Percentiles rank a stretch among this genome's conserved stretches.
These are phyloP conservation scores for Venturiaceae sp. DNA, from an alignment of 2,329 filamentous ascomycete genomes.

Conservation along the genomic window DNA sequence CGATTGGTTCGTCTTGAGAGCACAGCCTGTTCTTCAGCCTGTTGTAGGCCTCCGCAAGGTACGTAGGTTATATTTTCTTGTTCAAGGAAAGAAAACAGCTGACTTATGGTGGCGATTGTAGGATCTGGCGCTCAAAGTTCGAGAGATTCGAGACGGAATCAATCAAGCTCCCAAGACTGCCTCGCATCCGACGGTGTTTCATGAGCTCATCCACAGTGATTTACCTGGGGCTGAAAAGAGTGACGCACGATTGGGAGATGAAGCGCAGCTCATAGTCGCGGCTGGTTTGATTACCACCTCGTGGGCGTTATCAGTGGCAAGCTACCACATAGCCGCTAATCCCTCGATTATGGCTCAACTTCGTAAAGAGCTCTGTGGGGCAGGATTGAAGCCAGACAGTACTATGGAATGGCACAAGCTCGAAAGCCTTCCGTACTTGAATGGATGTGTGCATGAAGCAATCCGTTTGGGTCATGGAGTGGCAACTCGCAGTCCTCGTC, in stretches of 20 bases:
- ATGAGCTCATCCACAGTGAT: slow-evolving; percentile 6
- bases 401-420: slow-evolving; percentile 3
- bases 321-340: slow-evolving; percentile 1
- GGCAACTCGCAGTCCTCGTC: neutral
- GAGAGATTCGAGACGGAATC: neutral
- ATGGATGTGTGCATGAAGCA: neutral
- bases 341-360: neutral
- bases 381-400: neutral
- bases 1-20: slow-evolving; percentile 4
- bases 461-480: slow-evolving; percentile 15
- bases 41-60: neutral
- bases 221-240: slow-evolving; percentile 7
- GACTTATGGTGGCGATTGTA: too few relatives aligned
- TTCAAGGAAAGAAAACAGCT: too few relatives aligned
- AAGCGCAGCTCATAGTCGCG: slow-evolving; percentile 8
- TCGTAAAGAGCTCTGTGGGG: neutral
- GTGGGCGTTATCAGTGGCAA: neutral
- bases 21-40: neutral
- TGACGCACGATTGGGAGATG: slow-evolving; percentile 3
- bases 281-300: slow-evolving; percentile 8
- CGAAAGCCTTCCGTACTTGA: neutral
- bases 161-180: slow-evolving; percentile 2
- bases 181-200: slow-evolving; percentile 7
- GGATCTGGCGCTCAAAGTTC: neutral
- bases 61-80: too few relatives aligned